Conservation (phyloP, 805 yeast species). For the Candida koratica region DNA sequence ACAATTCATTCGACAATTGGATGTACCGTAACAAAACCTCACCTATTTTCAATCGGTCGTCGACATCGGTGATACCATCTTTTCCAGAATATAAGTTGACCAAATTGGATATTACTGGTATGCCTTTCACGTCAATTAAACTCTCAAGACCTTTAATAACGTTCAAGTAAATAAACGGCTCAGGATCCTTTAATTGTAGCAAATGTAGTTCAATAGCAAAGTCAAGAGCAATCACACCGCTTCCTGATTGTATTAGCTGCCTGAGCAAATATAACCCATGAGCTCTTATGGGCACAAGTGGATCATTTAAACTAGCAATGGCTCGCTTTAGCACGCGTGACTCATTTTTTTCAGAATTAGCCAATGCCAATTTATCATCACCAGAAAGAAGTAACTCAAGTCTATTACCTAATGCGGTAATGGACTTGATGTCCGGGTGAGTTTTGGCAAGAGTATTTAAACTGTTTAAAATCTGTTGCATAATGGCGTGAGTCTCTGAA, state of each 20-base stretch:
- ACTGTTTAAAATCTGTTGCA: slow-evolving; percentile 21
- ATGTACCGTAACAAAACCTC: slow-evolving; percentile 70
- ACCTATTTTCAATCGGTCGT: slow-evolving; percentile 73
- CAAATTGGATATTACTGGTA: slow-evolving; percentile 34
- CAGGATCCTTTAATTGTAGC: slow-evolving; percentile 65
- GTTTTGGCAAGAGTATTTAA: slow-evolving; percentile 20
- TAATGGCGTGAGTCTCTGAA: slow-evolving; percentile 23
- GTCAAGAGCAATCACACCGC: slow-evolving; percentile 48
- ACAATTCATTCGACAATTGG: slow-evolving; percentile 44
- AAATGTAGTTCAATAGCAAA: slow-evolving; percentile 61
- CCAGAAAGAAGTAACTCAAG: slow-evolving; percentile 28
- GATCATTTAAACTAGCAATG: slow-evolving; percentile 64
- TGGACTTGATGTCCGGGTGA: slow-evolving; percentile 13
- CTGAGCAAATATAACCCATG: slow-evolving; percentile 72
- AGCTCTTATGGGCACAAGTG: slow-evolving; percentile 78
- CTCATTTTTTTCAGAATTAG: slow-evolving; percentile 29
- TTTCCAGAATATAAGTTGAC: slow-evolving; percentile 33
- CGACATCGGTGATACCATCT: slow-evolving; percentile 38
- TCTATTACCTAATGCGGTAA: slow-evolving; percentile 26
- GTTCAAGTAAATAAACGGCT: slow-evolving; percentile 83
- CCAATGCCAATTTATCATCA: slow-evolving; percentile 19
- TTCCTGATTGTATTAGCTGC: slow-evolving; percentile 46
- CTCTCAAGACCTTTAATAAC: slow-evolving; percentile 74
- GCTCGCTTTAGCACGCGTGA: slow-evolving; percentile 52
- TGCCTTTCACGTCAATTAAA: slow-evolving; percentile 45